phyloP scores from a whole-genome alignment of 1,284 basidiomycete species.

The Boletus semigastroideus region DNA sequence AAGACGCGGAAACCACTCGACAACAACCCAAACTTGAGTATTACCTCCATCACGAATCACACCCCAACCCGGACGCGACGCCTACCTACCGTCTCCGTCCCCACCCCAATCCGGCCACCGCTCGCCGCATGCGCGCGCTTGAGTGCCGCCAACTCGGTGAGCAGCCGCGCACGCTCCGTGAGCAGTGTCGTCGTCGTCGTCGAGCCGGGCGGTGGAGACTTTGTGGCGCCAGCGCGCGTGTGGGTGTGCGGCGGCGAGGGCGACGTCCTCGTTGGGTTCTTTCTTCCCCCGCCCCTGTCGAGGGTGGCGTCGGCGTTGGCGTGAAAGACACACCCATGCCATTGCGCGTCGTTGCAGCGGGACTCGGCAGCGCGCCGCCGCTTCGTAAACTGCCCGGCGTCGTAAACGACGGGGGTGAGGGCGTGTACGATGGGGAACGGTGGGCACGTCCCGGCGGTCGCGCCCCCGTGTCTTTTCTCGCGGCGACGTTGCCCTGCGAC shows the following conservation, averaged over 20 bases:
- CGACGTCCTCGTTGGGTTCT: neutral
- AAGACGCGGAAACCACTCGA: too few species aligned
- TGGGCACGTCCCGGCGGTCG: neutral
- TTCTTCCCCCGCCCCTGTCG: neutral
- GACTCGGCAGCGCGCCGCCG: neutral
- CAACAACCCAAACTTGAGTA: too few species aligned
- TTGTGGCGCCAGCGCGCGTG: neutral
- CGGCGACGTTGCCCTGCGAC: neutral
- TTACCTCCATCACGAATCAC: too few species aligned
- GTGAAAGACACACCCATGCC: too few species aligned
- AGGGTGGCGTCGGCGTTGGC: too few species aligned
- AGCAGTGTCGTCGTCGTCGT: conserved; percentile 25
- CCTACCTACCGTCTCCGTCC: neutral
- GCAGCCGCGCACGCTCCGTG: conserved; percentile 28
- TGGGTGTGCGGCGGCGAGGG: neutral
- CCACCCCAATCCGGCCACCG: neutral
- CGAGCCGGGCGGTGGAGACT: conserved; percentile 9
- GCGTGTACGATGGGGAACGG: conserved; percentile 13
- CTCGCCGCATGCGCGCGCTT: conserved; percentile 21
- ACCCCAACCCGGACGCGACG: neutral
- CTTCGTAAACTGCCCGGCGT: neutral
- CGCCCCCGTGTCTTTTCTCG: neutral
- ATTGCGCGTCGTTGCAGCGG: neutral
- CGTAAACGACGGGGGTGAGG: conserved; percentile 21
- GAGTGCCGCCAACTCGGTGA: conserved; percentile 32